A percentile compares a stretch with the other conserved stretches of the same genome.
Evolutionary conservation across 495 filamentous ascomycete species (phyloP).

Genomic region (Penicillium cataractarum): DNA sequence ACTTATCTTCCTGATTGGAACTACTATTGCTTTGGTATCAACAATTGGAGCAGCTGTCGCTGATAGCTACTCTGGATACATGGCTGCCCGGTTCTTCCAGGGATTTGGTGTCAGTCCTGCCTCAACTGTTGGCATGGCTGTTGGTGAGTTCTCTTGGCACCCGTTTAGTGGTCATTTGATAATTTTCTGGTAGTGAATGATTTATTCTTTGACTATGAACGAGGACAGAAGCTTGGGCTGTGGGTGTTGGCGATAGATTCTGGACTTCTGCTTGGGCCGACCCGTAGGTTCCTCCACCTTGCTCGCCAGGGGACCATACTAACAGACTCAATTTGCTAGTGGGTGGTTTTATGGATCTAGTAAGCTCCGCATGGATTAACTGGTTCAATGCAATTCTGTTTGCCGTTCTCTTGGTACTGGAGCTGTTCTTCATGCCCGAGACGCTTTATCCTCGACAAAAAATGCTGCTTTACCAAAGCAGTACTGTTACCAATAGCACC

Average conservation of each 20-base stretch:
- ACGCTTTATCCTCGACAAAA: slow-evolving; percentile 60
- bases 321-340: slow-evolving; percentile 32
- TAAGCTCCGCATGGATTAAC: slow-evolving; percentile 57
- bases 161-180: not conserved
- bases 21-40: slow-evolving; percentile 54
- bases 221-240: slow-evolving; percentile 62
- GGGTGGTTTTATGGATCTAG: slow-evolving; percentile 58
- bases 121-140: slow-evolving; percentile 62
- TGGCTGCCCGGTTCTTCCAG: slow-evolving; percentile 65
- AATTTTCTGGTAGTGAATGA: slow-evolving; percentile 35
- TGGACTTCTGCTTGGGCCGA: slow-evolving; percentile 59
- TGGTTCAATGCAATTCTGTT: slow-evolving; percentile 65
- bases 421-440: slow-evolving; percentile 60
- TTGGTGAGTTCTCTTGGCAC: slow-evolving; percentile 38
- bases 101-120: slow-evolving; percentile 63
- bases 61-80: slow-evolving; percentile 52
- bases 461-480: slow-evolving; percentile 26
- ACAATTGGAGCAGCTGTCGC: slow-evolving; percentile 57
- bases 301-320: not conserved
- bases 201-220: slow-evolving; percentile 64
- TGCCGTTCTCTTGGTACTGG: slow-evolving; percentile 50
- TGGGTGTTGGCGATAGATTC: slow-evolving; percentile 65
- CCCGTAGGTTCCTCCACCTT: slow-evolving; percentile 24
- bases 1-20: slow-evolving; percentile 57
- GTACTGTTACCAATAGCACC: not conserved